A percentile compares a stretch with the other conserved stretches of the same genome.
Conservation (phyloP, 2,329 filamentous ascomycete species). For the Pyricularia grisea region DNA sequence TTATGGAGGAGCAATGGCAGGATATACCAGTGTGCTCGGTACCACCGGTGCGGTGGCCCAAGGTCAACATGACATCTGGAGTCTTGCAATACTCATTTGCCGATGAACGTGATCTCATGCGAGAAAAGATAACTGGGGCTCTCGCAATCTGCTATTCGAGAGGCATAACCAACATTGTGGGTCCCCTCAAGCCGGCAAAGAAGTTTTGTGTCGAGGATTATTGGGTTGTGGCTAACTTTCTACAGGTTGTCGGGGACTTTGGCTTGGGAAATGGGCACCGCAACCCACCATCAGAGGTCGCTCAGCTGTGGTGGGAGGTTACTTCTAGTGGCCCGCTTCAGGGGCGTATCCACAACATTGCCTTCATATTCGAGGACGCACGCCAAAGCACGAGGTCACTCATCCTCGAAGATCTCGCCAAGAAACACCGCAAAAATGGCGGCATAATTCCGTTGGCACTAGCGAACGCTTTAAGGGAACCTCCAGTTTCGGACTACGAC, state of each 20-base stretch:
- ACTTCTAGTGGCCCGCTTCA: slow-evolving; percentile 52
- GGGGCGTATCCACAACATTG: slow-evolving; percentile 50
- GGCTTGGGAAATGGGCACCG: slow-evolving; percentile 54
- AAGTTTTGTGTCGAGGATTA: background rate
- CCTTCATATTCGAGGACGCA: slow-evolving; percentile 55
- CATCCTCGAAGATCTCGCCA: slow-evolving; percentile 45
- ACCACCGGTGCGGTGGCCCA: slow-evolving; percentile 62
- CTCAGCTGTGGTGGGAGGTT: slow-evolving; percentile 56
- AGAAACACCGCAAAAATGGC: slow-evolving; percentile 27
- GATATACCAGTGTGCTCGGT: slow-evolving; percentile 65
- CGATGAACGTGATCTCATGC: slow-evolving; percentile 61
- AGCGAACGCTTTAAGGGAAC: slow-evolving; percentile 11
- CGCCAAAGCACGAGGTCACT: slow-evolving; percentile 41
- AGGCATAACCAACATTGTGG: slow-evolving; percentile 41
- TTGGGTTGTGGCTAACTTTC: background rate
- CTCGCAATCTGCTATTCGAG: slow-evolving; percentile 59
- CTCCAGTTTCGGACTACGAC: background rate
- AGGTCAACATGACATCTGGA: slow-evolving; percentile 47
- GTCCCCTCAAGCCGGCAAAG: slow-evolving; percentile 13
- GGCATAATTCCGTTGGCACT: slow-evolving; percentile 10
- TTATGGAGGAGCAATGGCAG: slow-evolving; percentile 40
- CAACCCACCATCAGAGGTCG: slow-evolving; percentile 56
- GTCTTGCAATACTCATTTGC: slow-evolving; percentile 62
- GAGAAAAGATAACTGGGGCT: slow-evolving; percentile 62
- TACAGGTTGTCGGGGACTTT: slow-evolving; percentile 47